phyloP scores from a whole-genome alignment of 1,284 basidiomycete genomes.

The Boletus semigastroideus region DNA sequence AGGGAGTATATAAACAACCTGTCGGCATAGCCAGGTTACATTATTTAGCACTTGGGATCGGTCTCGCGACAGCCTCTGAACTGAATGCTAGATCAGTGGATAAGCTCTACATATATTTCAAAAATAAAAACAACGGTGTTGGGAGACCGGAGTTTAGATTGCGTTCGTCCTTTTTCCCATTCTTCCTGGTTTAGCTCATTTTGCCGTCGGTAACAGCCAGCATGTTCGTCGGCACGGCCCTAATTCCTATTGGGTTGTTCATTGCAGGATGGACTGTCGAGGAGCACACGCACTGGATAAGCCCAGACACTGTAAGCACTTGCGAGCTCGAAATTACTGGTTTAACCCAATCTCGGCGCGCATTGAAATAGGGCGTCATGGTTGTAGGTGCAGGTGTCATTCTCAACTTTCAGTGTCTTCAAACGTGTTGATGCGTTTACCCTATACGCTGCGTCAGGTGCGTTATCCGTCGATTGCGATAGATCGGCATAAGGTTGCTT shows the following conservation, averaged over 20 bases:
- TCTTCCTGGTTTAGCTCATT: background rate
- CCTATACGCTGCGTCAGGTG: conserved; percentile 51
- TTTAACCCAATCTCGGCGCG: background rate
- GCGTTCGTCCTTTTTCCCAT: conserved; percentile 19
- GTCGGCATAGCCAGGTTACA: conserved; percentile 59
- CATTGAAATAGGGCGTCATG: conserved; percentile 49
- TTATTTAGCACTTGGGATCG: conserved; percentile 54
- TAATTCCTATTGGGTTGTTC: conserved; percentile 60
- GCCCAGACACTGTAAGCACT: conserved; percentile 55
- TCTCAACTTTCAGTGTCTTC: conserved; percentile 47
- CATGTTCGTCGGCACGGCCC: conserved; percentile 56
- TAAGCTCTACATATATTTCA: conserved; percentile 44
- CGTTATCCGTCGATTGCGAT: conserved; percentile 8
- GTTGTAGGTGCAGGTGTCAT: conserved; percentile 44
- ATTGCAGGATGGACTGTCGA: conserved; percentile 68
- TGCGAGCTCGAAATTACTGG: background rate
- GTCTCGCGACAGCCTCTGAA: conserved; percentile 45
- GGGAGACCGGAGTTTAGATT: conserved; percentile 51
- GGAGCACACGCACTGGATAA: conserved; percentile 61
- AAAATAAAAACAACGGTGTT: conserved; percentile 41
- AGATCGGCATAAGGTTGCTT: conserved; percentile 2
- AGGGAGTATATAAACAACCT: conserved; percentile 46
- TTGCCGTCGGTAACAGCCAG: conserved; percentile 40
- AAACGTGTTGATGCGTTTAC: conserved; percentile 57
- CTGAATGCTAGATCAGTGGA: conserved; percentile 50